These are phyloP conservation scores for Dryas integrifolia DNA, from an alignment of 331 rosid genomes.

Conservation along the genomic window DNA sequence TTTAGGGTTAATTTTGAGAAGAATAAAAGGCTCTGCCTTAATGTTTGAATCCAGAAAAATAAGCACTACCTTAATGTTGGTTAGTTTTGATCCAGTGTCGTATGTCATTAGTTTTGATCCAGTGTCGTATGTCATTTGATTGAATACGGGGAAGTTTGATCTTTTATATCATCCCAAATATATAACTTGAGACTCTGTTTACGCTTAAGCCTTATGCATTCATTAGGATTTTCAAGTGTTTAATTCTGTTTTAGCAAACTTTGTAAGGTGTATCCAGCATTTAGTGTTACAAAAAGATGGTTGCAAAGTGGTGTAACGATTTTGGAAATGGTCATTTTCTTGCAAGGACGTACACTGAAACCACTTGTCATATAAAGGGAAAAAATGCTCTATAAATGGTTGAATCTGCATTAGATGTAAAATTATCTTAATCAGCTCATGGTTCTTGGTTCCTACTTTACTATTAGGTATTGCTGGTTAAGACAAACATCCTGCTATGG, in stretches of 20 bases:
- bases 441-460: neutral
- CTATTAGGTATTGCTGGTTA: neutral
- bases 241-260: neutral
- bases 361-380: neutral
- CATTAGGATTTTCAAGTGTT: neutral
- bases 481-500: neutral
- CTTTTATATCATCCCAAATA: neutral
- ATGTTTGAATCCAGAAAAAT: too few relatives aligned
- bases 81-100: neutral
- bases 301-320: neutral
- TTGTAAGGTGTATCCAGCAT: neutral
- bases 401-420: neutral
- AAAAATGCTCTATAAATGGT: neutral
- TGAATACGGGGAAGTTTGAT: neutral
- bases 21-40: too few relatives aligned
- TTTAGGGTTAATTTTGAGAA: too few relatives aligned
- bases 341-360: neutral
- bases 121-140: neutral
- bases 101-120: neutral
- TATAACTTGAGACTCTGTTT: neutral
- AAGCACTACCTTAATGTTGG: neutral
- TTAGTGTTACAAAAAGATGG: neutral
- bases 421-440: neutral
- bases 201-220: neutral
- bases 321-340: neutral